phyloP scores from a whole-genome alignment of 225 moss, liverwort and hornwort genomes.

The Antitrichia curtipendula region DNA sequence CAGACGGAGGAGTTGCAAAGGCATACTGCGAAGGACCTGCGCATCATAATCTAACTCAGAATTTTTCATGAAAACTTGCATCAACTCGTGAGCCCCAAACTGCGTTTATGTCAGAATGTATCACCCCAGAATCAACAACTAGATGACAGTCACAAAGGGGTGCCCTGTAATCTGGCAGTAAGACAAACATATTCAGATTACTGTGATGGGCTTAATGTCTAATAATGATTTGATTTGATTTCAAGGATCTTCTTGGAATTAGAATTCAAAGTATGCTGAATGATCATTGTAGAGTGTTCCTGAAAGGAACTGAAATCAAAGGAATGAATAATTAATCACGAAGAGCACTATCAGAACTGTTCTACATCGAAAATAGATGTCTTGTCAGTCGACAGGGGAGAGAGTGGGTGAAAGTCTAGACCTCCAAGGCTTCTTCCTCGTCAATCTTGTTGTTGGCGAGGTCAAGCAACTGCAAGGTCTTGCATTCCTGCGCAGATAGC shows the following conservation, averaged over 20 bases:
- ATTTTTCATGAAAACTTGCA: not conserved
- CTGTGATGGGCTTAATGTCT: not conserved
- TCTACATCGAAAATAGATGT: not conserved
- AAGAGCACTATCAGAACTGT: not conserved
- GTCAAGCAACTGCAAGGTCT: constrained; percentile 48
- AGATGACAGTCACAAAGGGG: not conserved
- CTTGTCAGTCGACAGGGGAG: not conserved
- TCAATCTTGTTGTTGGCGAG: constrained; percentile 64
- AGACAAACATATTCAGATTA: not conserved
- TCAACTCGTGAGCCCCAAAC: not conserved
- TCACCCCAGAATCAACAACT: not conserved
- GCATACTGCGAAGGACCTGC: constrained; percentile 14
- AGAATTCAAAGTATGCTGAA: not conserved
- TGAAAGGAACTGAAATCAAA: not conserved
- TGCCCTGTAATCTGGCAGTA: not conserved
- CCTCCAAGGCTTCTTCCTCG: constrained; percentile 31
- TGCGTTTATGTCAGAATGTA: not conserved
- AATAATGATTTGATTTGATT: not conserved
- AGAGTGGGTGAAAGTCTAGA: not conserved
- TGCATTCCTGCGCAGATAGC: constrained; percentile 30
- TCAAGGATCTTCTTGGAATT: not conserved
- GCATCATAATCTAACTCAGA: not conserved
- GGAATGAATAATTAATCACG: not conserved
- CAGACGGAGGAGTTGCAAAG: constrained; percentile 34
- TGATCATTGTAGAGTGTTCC: not conserved